These are phyloP conservation scores for Paecilomyces sp. DNA, from an alignment of 2,329 filamentous ascomycete genomes.

Conservation along the genomic window DNA sequence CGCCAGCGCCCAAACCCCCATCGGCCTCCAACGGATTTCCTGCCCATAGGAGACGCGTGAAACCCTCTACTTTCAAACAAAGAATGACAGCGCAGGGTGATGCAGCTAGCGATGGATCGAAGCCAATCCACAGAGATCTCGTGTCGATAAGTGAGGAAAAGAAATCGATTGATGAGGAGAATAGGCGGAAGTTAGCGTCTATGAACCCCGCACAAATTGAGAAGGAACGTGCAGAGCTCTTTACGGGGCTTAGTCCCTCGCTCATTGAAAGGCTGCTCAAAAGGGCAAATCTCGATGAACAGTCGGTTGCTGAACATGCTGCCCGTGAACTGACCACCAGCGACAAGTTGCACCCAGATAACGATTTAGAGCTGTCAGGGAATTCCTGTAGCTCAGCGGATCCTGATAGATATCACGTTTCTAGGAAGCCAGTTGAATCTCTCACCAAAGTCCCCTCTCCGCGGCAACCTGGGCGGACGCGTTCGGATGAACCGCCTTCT, in stretches of 20 bases:
- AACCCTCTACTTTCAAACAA: constrained; percentile 73
- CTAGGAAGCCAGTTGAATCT: constrained; percentile 6
- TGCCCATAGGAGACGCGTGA: constrained; percentile 71
- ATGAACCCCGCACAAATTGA: constrained; percentile 83
- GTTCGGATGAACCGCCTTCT: constrained; percentile 5
- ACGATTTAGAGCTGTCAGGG: not conserved
- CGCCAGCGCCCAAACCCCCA: constrained; percentile 51
- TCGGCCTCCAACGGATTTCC: constrained; percentile 70
- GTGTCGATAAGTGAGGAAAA: constrained; percentile 52
- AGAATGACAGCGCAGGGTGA: constrained; percentile 14
- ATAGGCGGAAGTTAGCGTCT: constrained; percentile 60
- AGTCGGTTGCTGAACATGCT: not conserved
- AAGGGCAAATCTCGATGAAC: constrained; percentile 67
- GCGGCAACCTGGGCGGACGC: constrained; percentile 4
- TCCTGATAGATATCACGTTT: constrained; percentile 21
- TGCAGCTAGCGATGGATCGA: constrained; percentile 8
- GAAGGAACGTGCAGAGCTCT: constrained; percentile 70
- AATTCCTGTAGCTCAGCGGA: constrained; percentile 10
- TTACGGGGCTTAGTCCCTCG: constrained; percentile 66
- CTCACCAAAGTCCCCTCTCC: not conserved
- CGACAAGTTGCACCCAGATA: constrained; percentile 1
- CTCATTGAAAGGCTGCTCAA: constrained; percentile 70
- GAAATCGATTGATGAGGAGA: constrained; percentile 73
- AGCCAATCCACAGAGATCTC: constrained; percentile 8
- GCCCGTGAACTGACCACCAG: not conserved